Base-by-base conservation (phyloP, 176 grass and related monocot species). In the Oryza meridionalis region DNA sequence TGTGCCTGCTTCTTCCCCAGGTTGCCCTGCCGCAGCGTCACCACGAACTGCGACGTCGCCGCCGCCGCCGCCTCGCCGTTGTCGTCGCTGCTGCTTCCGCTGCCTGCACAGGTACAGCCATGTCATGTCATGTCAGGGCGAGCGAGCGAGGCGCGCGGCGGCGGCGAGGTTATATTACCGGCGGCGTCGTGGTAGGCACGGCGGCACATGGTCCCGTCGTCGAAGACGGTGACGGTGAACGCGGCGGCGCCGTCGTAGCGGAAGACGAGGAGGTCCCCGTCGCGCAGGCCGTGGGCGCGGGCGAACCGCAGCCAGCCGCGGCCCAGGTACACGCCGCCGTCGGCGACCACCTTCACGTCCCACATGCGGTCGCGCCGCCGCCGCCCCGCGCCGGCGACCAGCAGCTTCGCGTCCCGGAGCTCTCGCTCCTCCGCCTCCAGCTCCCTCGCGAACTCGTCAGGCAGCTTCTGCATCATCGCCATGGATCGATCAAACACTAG, bases 191-290 rank as follows among this genome's bases (percentile, higher is more conserved):
- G 32, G 65, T 89, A 85, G 15, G 53, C 17, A 19, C 79, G 76
- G 43, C 72, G 42, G 83, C 88, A 89, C 50, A 73, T 77, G 82
- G 31, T 81, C 1, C 2, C 3, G 72, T 85, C 40, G 7, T 42
- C 83, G 78, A 85, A 89, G 65, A 89, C 65, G 7, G 73, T 89
- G 43, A 89, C 65, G 17, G 37, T 32, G 83, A 85, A 67, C 72
- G 44, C 44, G 24, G 5, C 24, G 33, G 13, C n/a, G 75, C 32
- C 53, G 65, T 81, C 53, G 55, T 35, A 89, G 72, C 32, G 67
- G 77, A 89, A 89, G 24, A 85, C 24, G 11, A 89, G 88, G 9
- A 65, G 6, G 72, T 81, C 5, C 0, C 83, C 88, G 4, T 21
- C 66, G 3, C 19, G 51, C 3, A 89, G 65, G 72, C 71, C 88